Percentiles rank a stretch among this genome's conserved stretches.
These are phyloP conservation scores for Microbotryomycetes sp. DNA, from an alignment of 1,284 basidiomycete species.

Conservation along the genomic window DNA sequence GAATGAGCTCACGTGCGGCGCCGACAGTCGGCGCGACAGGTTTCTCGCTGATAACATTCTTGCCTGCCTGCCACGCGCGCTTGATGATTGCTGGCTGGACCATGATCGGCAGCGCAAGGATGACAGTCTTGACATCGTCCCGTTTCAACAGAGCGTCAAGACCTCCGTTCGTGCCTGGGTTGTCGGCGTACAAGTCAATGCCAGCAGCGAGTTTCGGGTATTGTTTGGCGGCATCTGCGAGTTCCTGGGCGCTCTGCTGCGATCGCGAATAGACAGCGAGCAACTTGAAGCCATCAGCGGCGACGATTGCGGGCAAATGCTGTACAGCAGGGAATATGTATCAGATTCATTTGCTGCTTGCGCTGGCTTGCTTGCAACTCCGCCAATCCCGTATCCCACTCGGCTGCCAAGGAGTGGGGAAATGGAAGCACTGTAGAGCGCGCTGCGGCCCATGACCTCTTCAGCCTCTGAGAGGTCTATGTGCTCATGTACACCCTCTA, in stretches of 20 bases:
- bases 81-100: constrained; percentile 61
- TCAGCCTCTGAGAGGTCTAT: too few relatives aligned
- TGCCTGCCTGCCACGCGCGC: constrained; percentile 54
- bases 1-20: constrained; percentile 56
- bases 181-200: constrained; percentile 55
- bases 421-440: too few relatives aligned
- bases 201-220: not conserved
- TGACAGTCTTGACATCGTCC: constrained; percentile 60
- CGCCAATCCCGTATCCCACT: too few relatives aligned
- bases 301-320: constrained; percentile 30
- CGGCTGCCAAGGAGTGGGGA: too few relatives aligned
- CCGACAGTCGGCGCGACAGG: constrained; percentile 67
- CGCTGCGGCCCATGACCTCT: too few relatives aligned
- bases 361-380: too few relatives aligned
- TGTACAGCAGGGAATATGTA: not conserved
- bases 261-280: constrained; percentile 33
- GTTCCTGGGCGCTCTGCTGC: constrained; percentile 1
- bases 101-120: constrained; percentile 69
- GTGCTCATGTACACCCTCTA: too few relatives aligned
- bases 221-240: constrained; percentile 33
- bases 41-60: constrained; percentile 79
- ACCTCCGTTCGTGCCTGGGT: constrained; percentile 35
- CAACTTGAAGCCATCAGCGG: constrained; percentile 5
- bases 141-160: constrained; percentile 60
- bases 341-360: not conserved